Conservation (phyloP, 2,329 filamentous ascomycete genomes). For the Claviceps citrina region DNA sequence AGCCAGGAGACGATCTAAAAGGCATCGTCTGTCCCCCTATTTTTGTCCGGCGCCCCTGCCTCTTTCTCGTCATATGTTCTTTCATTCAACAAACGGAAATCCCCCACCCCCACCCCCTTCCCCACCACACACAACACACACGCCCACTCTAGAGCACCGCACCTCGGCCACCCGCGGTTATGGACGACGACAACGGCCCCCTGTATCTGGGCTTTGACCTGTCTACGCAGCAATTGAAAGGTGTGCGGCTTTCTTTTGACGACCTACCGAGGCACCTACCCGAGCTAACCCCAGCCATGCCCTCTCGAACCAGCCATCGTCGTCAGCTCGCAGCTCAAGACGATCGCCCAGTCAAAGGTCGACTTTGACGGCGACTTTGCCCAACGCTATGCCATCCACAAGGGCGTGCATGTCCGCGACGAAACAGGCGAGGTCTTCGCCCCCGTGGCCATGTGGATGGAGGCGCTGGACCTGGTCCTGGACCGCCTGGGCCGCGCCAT, state of each 20-base stretch:
- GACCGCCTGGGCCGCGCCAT: slow-evolving; percentile 53
- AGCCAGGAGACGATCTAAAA: too few species aligned
- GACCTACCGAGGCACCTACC: too few species aligned
- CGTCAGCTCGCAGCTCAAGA: slow-evolving; percentile 66
- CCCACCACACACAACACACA: too few species aligned
- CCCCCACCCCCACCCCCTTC: not conserved
- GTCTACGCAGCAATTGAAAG: slow-evolving; percentile 93
- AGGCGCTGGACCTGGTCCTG: slow-evolving; percentile 78
- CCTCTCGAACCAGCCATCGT: slow-evolving; percentile 58
- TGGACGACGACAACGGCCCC: slow-evolving; percentile 26
- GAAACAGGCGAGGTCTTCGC: slow-evolving; percentile 79
- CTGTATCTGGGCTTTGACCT: slow-evolving; percentile 89
- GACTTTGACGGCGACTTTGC: slow-evolving; percentile 81
- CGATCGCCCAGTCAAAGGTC: slow-evolving; percentile 74
- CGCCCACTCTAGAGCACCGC: too few species aligned
- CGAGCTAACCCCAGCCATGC: not conserved
- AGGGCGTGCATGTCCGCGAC: slow-evolving; percentile 75
- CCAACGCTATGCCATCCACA: slow-evolving; percentile 60
- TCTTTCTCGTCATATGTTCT: too few species aligned
- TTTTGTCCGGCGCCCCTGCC: too few species aligned
- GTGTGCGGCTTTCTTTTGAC: too few species aligned
- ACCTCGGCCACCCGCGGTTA: not conserved
- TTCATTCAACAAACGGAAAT: too few species aligned
- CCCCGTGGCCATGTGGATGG: slow-evolving; percentile 86
- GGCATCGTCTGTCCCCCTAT: too few species aligned